phyloP scores from a whole-genome alignment of 441 rosid genomes.

The Populus tomentosa region DNA sequence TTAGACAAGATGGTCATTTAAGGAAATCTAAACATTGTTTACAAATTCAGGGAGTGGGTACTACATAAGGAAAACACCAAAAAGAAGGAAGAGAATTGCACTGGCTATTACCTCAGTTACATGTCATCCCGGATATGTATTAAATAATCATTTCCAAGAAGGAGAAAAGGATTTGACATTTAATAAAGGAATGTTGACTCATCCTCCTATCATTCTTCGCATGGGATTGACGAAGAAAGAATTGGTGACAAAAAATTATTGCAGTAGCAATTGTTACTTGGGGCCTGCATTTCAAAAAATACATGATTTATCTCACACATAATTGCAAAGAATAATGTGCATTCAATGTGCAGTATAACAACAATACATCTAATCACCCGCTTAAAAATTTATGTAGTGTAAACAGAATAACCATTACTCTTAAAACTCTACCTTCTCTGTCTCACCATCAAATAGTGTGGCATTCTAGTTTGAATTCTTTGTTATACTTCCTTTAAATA shows the following conservation, averaged over 20 bases:
- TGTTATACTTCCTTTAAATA: neutral
- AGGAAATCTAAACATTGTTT: too few relatives aligned
- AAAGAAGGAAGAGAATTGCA: neutral
- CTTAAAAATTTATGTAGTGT: neutral
- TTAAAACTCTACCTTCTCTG: neutral
- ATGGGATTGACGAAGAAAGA: conserved; percentile 94
- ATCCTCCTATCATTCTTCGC: conserved; percentile 94
- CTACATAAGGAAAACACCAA: neutral
- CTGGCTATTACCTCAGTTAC: neutral
- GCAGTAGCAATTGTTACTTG: conserved; percentile 96
- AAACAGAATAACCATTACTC: neutral
- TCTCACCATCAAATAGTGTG: neutral
- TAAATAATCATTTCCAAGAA: too few relatives aligned
- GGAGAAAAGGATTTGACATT: neutral
- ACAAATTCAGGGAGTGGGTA: neutral
- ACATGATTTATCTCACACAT: neutral
- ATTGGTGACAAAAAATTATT: conserved; percentile 89
- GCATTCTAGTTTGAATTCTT: neutral
- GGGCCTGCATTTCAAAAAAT: conserved; percentile 49
- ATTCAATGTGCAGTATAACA: neutral
- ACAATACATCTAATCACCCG: neutral
- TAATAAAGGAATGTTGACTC: conserved; percentile 24
- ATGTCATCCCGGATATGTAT: too few relatives aligned
- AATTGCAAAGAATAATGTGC: neutral
- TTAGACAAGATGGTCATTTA: neutral